Percentiles rank a stretch among this genome's conserved stretches.
phyloP scores from a whole-genome alignment of 352 stramenopile genomes.

The Phytophthora foliorum region DNA sequence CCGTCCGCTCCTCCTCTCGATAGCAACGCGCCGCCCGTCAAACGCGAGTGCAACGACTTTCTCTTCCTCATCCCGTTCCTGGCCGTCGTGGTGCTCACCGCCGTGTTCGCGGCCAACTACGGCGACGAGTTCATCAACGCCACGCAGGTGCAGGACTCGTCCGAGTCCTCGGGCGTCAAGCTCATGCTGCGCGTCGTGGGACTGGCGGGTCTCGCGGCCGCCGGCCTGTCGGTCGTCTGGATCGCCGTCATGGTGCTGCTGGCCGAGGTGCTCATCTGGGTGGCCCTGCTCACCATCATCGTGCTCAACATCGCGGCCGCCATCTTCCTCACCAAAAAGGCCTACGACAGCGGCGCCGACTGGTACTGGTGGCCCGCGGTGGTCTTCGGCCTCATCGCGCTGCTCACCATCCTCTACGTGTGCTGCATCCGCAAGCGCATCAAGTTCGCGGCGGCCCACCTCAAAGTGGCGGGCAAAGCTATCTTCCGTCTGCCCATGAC shows the following conservation, averaged over 20 bases:
- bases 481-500: constrained; percentile 89
- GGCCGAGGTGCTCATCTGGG: constrained; percentile 68
- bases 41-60: constrained; percentile 80
- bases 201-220: constrained; percentile 60
- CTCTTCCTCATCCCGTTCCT: constrained; percentile 81
- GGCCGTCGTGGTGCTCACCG: constrained; percentile 52
- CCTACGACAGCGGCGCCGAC: constrained; percentile 59
- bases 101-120: constrained; percentile 67
- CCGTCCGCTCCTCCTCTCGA: constrained; percentile 15
- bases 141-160: constrained; percentile 48
- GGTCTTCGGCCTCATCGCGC: constrained; percentile 61
- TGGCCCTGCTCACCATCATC: constrained; percentile 40
- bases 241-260: constrained; percentile 83
- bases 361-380: constrained; percentile 80
- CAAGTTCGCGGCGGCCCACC: constrained; percentile 93
- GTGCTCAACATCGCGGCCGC: constrained; percentile 59
- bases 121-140: constrained; percentile 69
- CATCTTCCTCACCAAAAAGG: constrained; percentile 75
- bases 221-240: constrained; percentile 77
- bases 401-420: constrained; percentile 69
- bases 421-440: constrained; percentile 87
- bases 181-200: constrained; percentile 68
- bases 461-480: constrained; percentile 89
- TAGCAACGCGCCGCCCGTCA: constrained; percentile 14
- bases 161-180: constrained; percentile 56